These are phyloP conservation scores for Ambispora gerdemannii DNA, from an alignment of 192 early-diverging fungal species.

Conservation along the genomic window DNA sequence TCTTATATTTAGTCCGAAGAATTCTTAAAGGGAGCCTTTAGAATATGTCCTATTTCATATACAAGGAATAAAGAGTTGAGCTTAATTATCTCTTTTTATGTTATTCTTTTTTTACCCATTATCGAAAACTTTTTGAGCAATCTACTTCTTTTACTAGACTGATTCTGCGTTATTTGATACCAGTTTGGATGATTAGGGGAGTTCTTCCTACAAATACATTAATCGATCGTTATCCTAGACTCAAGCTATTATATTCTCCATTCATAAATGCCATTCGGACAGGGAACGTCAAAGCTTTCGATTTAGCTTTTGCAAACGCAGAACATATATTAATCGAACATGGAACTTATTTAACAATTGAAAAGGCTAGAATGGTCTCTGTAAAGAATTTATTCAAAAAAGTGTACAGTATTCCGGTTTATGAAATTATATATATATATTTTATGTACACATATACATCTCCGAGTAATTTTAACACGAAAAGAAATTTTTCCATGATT, in stretches of 20 bases:
- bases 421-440: too few species aligned
- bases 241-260: slow-evolving; percentile 59
- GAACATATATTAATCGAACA: slow-evolving; percentile 60
- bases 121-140: too few species aligned
- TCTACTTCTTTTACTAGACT: slow-evolving; percentile 51
- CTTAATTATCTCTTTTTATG: slow-evolving; percentile 2
- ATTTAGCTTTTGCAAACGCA: slow-evolving; percentile 52
- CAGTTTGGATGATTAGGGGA: slow-evolving; percentile 71
- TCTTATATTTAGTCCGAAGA: slow-evolving; percentile 47
- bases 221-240: slow-evolving; percentile 57
- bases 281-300: slow-evolving; percentile 77
- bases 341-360: slow-evolving; percentile 81
- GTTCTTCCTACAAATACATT: slow-evolving; percentile 60
- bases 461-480: slow-evolving; percentile 29
- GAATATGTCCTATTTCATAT: slow-evolving; percentile 38
- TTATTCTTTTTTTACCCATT: too few species aligned
- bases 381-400: slow-evolving; percentile 75
- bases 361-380: slow-evolving; percentile 67
- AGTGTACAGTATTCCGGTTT: slow-evolving; percentile 61
- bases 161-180: slow-evolving; percentile 80
- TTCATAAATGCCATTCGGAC: slow-evolving; percentile 62
- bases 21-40: slow-evolving; percentile 48
- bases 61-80: slow-evolving; percentile 49
- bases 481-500: not conserved
- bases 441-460: too few species aligned